Percentiles rank a stretch among this genome's conserved stretches.
Evolutionary conservation across 768 basidiomycete species (phyloP).

Genomic region (Hemileccinum impolitum): DNA sequence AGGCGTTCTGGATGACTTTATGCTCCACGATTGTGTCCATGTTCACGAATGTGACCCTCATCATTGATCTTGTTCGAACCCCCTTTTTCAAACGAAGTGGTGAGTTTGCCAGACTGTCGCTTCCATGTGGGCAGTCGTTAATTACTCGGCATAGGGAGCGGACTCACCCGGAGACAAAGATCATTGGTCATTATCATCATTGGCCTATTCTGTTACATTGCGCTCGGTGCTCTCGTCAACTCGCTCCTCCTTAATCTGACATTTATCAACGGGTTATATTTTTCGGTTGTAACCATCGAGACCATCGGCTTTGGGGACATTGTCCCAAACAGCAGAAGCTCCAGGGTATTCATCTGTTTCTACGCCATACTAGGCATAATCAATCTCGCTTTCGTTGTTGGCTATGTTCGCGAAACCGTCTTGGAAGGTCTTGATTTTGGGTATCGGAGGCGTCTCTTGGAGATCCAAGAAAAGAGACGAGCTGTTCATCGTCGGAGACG

Average conservation of each 20-base stretch:
- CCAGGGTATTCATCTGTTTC: slow-evolving; percentile 57
- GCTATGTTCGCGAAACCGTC: slow-evolving; percentile 64
- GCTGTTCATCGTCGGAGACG: slow-evolving; percentile 40
- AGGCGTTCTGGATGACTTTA: slow-evolving; percentile 74
- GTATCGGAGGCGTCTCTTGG: slow-evolving; percentile 52
- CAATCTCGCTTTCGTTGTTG: slow-evolving; percentile 60
- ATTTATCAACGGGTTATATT: slow-evolving; percentile 78
- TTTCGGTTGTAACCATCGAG: slow-evolving; percentile 70
- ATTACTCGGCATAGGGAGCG: slow-evolving; percentile 52
- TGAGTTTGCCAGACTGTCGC: slow-evolving; percentile 23
- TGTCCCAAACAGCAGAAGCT: slow-evolving; percentile 44
- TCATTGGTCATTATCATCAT: slow-evolving; percentile 79
- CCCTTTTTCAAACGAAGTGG: slow-evolving; percentile 64
- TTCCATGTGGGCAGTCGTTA: neutral
- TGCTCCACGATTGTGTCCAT: slow-evolving; percentile 69
- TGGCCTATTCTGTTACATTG: slow-evolving; percentile 67
- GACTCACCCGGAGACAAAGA: slow-evolving; percentile 76
- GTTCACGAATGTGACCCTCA: slow-evolving; percentile 63
- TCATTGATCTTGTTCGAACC: slow-evolving; percentile 57
- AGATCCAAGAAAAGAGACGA: slow-evolving; percentile 44
- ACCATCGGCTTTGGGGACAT: slow-evolving; percentile 80
- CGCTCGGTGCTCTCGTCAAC: slow-evolving; percentile 63
- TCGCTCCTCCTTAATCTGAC: slow-evolving; percentile 47
- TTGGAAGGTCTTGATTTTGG: slow-evolving; percentile 70
- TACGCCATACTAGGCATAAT: slow-evolving; percentile 62